Conservation (phyloP, 176 grass and related monocot genomes). For the Eragrostis curvula region DNA sequence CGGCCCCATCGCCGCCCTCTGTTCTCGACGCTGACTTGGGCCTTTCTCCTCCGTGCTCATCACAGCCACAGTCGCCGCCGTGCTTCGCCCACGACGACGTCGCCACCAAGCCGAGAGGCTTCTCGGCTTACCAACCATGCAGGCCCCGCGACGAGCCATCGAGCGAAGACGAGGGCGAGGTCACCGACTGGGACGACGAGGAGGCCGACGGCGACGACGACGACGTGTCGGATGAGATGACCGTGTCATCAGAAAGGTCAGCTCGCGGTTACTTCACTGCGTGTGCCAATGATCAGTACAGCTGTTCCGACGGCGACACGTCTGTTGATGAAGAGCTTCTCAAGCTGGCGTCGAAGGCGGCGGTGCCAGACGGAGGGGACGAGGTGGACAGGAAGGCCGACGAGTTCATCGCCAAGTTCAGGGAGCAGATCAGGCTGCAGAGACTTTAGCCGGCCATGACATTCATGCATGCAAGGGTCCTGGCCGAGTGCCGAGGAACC, state of each 20-base stretch:
- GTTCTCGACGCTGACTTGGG: conserved; percentile 43
- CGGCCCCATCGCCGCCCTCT: conserved; percentile 40
- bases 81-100: neutral
- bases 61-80: neutral
- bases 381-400: conserved; percentile 95
- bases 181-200: conserved; percentile 44
- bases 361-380: conserved; percentile 39
- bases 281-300: neutral
- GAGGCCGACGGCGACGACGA: neutral
- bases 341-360: conserved; percentile 41
- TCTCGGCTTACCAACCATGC: neutral
- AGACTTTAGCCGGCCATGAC: conserved; percentile 41
- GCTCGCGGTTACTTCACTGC: conserved; percentile 21
- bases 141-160: conserved; percentile 17
- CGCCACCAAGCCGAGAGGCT: neutral
- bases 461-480: neutral
- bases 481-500: neutral
- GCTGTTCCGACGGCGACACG: conserved; percentile 20
- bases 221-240: conserved; percentile 33
- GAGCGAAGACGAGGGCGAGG: conserved; percentile 30
- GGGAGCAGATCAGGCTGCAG: conserved; percentile 84
- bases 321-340: conserved; percentile 53
- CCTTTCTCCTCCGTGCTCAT: conserved; percentile 7
- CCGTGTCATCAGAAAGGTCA: conserved; percentile 27
- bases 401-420: conserved; percentile 94